These are phyloP conservation scores for Zangia roseola DNA, from an alignment of 768 basidiomycete species.

Conservation along the genomic window DNA sequence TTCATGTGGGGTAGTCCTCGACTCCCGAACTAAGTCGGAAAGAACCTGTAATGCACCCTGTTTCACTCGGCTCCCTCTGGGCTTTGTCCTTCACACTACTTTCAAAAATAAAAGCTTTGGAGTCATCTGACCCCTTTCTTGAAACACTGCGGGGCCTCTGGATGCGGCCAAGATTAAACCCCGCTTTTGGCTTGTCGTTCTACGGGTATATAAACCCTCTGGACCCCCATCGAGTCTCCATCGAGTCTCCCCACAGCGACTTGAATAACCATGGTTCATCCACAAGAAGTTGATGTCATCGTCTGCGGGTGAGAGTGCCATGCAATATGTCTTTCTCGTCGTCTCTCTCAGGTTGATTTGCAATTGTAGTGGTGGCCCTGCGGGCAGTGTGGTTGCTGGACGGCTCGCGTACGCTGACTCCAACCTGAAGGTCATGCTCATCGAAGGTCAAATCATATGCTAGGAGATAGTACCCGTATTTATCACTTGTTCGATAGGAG, in stretches of 20 bases:
- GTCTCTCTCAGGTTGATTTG: conserved; percentile 10
- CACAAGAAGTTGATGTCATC: conserved; percentile 72
- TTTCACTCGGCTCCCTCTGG: not conserved
- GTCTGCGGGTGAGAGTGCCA: conserved; percentile 48
- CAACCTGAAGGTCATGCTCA: conserved; percentile 71
- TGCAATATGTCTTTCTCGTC: not conserved
- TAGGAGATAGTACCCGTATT: not conserved
- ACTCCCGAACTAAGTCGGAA: no score
- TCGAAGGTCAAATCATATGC: conserved; percentile 48
- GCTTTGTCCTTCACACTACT: not conserved
- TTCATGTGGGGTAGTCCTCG: no score
- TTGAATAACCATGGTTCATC: conserved; percentile 42
- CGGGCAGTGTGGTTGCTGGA: conserved; percentile 66
- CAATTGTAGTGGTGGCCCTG: conserved; percentile 53
- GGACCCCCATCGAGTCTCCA: not conserved
- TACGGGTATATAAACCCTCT: conserved; percentile 13
- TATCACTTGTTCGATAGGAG: conserved; percentile 37
- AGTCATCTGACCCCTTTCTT: conserved; percentile 17
- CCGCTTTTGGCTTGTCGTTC: conserved; percentile 3
- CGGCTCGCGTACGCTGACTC: conserved; percentile 71
- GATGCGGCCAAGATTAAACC: not conserved
- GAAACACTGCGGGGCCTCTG: not conserved
- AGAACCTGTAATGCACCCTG: no score
- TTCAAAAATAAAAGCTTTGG: not conserved
- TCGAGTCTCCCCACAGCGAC: not conserved